Base-by-base conservation (phyloP, 768 basidiomycete species). In the Cubamyces lactineus region DNA sequence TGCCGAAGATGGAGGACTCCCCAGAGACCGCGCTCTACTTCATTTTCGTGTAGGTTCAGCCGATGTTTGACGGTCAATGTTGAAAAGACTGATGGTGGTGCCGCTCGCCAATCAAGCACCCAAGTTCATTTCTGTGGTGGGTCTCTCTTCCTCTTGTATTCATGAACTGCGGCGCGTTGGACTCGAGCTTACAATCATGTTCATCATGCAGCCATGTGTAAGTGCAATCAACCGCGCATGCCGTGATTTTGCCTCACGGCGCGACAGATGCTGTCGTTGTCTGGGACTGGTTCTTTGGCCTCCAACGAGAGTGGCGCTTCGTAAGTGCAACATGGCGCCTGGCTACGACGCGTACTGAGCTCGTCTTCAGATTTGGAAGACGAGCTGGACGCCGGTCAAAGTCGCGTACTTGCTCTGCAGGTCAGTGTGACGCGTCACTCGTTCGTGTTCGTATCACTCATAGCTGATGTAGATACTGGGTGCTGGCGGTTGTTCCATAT, bases 111-210 rank as follows among this genome's bases (percentile, higher is more conserved):
- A 21, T 53, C 26, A 55, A 82, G 80, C 53, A 80, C 82, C 40
- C 90, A 92, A 77, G 83, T 91, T 73, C 90, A 91, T 79, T 92
- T 92, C 75, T 92, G 89, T 79, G 88, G 91, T 92, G 73, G 77
- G 89, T 84, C 67, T 13, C n/a, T 17, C 26, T 30, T 59, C 68
- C 73, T 67, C 13, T 26, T 40, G 28, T 46, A 15, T 7, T 21
- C 28, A 9, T 21, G 1, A 30, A 19, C 19, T 38, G 34, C 17
- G 34, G 9, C 34, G 34, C 34, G 34, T 34, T 11, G 26, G n/a
- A 1, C 13, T 39, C 39, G 26, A 30, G 41, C 57, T 60, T 26
- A 49, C 48, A 19, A 17, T 34, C 34, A 34, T 30, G 23, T 11
- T 26, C 64, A 41, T 62, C 40, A 19, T 57, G 38, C 69, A 91